A percentile compares a stretch with the other conserved stretches of the same genome.
phyloP scores from a whole-genome alignment of 2,329 filamentous ascomycete genomes.

The Onygenales sp. region DNA sequence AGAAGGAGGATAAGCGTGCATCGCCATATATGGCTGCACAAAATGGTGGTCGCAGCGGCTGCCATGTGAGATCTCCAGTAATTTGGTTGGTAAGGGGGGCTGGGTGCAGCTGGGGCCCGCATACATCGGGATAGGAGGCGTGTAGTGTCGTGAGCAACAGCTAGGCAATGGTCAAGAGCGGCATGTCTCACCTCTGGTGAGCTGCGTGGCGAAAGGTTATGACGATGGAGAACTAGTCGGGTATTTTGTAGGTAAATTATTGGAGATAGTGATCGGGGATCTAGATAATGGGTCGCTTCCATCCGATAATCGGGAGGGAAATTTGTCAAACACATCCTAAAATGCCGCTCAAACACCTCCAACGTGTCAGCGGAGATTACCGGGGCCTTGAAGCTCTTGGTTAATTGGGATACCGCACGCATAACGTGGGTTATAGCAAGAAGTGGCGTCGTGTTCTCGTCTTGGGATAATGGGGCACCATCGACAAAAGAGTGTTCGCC shows the following conservation, averaged over 20 bases:
- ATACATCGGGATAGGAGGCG: conserved; percentile 61
- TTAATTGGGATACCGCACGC: conserved; percentile 64
- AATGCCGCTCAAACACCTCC: conserved; percentile 71
- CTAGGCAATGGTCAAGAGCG: conserved; percentile 69
- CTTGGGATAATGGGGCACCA: conserved; percentile 33
- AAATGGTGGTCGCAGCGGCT: conserved; percentile 60
- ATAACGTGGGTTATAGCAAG: conserved; percentile 74
- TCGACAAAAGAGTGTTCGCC: conserved; percentile 60
- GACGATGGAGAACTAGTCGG: conserved; percentile 76
- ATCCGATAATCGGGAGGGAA: conserved; percentile 70
- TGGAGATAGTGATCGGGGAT: conserved; percentile 64
- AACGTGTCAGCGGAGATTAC: conserved; percentile 59
- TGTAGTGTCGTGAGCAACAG: conserved; percentile 68
- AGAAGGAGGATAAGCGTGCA: conserved; percentile 73
- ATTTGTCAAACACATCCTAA: conserved; percentile 61
- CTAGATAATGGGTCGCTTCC: conserved; percentile 55
- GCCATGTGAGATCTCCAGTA: conserved; percentile 50
- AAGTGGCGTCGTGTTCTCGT: conserved; percentile 58
- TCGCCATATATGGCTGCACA: conserved; percentile 80
- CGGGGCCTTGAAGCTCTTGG: conserved; percentile 59
- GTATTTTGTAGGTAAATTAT: conserved; percentile 72
- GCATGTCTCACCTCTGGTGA: conserved; percentile 54
- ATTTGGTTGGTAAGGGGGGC: conserved; percentile 23
- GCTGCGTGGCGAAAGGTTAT: conserved; percentile 71
- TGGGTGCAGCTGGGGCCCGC: conserved; percentile 29